These are phyloP conservation scores for Colletotrichum neosansevieriae DNA, from an alignment of 2,329 filamentous ascomycete species.

Conservation along the genomic window DNA sequence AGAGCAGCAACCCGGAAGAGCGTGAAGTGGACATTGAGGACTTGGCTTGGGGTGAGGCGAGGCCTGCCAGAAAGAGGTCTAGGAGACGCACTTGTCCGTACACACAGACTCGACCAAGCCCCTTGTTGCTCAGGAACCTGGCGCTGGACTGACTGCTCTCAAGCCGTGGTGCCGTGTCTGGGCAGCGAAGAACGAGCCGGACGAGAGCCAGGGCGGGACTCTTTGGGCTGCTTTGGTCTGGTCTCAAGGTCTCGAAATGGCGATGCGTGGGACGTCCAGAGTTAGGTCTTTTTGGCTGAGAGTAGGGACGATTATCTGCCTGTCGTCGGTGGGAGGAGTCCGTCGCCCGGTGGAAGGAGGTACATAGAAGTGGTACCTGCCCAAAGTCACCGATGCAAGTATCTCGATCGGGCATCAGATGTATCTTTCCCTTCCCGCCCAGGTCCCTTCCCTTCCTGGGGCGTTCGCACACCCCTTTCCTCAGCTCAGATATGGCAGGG, in stretches of 20 bases:
- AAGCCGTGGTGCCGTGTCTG: not conserved
- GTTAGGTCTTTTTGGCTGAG: conserved; percentile 18
- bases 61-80: too few species aligned
- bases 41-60: not conserved
- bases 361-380: conserved; percentile 16
- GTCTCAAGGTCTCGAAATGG: conserved; percentile 24
- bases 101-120: conserved; percentile 26
- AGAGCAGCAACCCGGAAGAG: not conserved
- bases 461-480: not conserved
- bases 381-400: conserved; percentile 17
- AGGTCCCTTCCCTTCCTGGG: not conserved
- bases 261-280: conserved; percentile 4
- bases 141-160: conserved; percentile 4
- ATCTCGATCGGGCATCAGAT: conserved; percentile 10
- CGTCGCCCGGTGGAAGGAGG: conserved; percentile 24
- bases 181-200: not conserved
- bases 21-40: not conserved
- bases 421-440: conserved; percentile 6
- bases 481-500: not conserved
- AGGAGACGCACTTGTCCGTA: conserved; percentile 1
- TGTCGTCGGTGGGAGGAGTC: conserved; percentile 17
- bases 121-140: conserved; percentile 4
- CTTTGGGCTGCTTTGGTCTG: conserved; percentile 21
- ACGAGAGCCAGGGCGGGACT: conserved; percentile 1
- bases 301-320: conserved; percentile 22